These are phyloP conservation scores for Fomitiporia mediterranea DNA, from an alignment of 1,284 basidiomycete genomes.

Conservation along the genomic window DNA sequence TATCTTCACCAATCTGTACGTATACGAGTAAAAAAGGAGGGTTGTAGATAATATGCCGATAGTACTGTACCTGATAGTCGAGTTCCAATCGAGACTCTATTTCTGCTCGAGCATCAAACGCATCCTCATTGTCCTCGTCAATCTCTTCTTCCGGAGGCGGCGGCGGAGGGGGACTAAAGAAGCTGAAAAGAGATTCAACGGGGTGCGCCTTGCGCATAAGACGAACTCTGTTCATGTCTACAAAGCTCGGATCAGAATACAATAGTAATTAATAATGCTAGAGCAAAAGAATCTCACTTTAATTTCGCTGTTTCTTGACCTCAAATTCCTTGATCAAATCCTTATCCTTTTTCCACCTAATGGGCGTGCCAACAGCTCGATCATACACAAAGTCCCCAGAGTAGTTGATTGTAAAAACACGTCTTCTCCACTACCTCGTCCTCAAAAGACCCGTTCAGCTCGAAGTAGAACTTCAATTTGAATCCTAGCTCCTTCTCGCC, in stretches of 20 bases:
- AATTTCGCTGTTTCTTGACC: slow-evolving; percentile 99
- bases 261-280: no score
- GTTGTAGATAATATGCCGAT: no score
- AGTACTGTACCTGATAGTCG: slow-evolving; percentile 70
- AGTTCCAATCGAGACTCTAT: slow-evolving; percentile 92
- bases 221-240: slow-evolving; percentile 91
- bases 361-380: slow-evolving; percentile 86
- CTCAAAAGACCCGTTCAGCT: slow-evolving; percentile 83
- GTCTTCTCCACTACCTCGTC: slow-evolving; percentile 87
- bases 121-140: slow-evolving; percentile 70
- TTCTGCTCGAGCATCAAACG: slow-evolving; percentile 58
- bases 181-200: slow-evolving; percentile 95
- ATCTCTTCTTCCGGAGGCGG: slow-evolving; percentile 64
- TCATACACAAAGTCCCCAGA: slow-evolving; percentile 95
- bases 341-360: slow-evolving; percentile 98
- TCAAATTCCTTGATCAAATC: slow-evolving; percentile 97
- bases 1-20: slow-evolving; percentile 84
- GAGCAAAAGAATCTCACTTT: slow-evolving; percentile 60
- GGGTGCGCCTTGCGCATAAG: slow-evolving; percentile 86
- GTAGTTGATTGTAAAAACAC: slow-evolving; percentile 94
- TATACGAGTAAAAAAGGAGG: no score
- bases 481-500: slow-evolving; percentile 77
- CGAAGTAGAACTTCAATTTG: slow-evolving; percentile 85
- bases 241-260: slow-evolving; percentile 10
- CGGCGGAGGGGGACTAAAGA: slow-evolving; percentile 83